Conservation (phyloP, 176 grass and related monocot genomes). For the Canna indica region DNA sequence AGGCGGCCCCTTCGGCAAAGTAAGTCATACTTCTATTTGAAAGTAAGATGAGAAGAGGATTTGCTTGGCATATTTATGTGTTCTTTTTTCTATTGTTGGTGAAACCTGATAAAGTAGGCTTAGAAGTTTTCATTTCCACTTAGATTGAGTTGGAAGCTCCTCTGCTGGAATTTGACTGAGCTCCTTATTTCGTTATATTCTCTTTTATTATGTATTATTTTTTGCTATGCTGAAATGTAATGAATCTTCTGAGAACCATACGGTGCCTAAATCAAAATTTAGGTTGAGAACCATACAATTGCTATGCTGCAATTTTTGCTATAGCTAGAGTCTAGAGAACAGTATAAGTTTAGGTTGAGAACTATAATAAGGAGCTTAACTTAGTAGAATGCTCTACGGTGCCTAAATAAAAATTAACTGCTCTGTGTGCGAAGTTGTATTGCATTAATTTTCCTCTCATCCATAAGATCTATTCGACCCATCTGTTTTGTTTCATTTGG, state of each 20-base stretch:
- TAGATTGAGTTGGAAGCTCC: too few relatives aligned
- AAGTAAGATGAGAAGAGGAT: too few relatives aligned
- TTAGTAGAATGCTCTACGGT: not conserved
- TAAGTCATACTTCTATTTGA: constrained; percentile 1
- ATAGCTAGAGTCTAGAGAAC: too few relatives aligned
- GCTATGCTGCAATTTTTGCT: too few relatives aligned
- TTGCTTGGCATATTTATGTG: not conserved
- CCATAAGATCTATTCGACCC: not conserved
- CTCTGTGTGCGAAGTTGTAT: not conserved
- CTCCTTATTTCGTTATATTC: too few relatives aligned
- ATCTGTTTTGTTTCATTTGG: not conserved
- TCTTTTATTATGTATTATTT: too few relatives aligned
- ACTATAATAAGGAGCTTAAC: too few relatives aligned
- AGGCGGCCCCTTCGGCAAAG: constrained; percentile 3
- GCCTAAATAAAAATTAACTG: not conserved
- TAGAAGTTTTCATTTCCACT: not conserved
- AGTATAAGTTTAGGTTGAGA: too few relatives aligned
- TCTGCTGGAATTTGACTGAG: too few relatives aligned
- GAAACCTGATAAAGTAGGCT: not conserved
- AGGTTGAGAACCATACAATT: too few relatives aligned
- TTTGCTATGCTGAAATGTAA: too few relatives aligned
- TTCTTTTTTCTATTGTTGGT: not conserved
- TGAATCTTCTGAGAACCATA: not conserved
- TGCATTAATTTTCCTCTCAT: not conserved
- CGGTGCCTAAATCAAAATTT: not conserved